phyloP scores from a whole-genome alignment of 495 filamentous ascomycete genomes.

The Oidiodendron maius region DNA sequence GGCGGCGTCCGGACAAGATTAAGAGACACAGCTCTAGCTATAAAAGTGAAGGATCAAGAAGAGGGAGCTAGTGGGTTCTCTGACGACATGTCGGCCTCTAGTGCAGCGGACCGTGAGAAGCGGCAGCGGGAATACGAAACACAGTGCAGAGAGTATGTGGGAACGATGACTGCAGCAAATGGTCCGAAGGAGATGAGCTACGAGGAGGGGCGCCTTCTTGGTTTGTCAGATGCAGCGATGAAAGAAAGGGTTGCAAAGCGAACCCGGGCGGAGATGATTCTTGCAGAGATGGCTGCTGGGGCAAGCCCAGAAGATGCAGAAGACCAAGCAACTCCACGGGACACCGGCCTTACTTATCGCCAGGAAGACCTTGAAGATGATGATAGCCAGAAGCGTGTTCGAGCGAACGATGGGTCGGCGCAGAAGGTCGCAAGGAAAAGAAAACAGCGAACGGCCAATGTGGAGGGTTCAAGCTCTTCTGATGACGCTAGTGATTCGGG shows the following conservation, averaged over 20 bases:
- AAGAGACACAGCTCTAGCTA: conserved; percentile 53
- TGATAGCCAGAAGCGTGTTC: conserved; percentile 14
- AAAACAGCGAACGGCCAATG: conserved; percentile 20
- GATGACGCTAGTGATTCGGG: conserved; percentile 13
- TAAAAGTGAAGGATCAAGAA: conserved; percentile 43
- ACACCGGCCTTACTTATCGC: not conserved
- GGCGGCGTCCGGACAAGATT: conserved; percentile 58
- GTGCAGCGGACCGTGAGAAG: conserved; percentile 1
- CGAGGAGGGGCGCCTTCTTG: conserved; percentile 21
- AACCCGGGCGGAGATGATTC: conserved; percentile 15
- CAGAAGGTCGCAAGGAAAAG: conserved; percentile 18
- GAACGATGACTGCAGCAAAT: conserved; percentile 10
- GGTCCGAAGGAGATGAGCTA: conserved; percentile 25
- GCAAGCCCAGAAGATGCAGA: not conserved
- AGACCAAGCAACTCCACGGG: not conserved
- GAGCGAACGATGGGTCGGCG: conserved; percentile 15
- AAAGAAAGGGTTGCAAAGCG: conserved; percentile 16
- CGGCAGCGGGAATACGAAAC: conserved; percentile 43
- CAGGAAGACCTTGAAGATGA: not conserved
- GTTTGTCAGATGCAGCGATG: conserved; percentile 15
- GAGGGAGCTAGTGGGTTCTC: conserved; percentile 33
- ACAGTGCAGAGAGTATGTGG: conserved; percentile 36
- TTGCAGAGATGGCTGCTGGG: conserved; percentile 8
- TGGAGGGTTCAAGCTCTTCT: conserved; percentile 3
- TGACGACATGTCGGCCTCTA: not conserved